A percentile compares a stretch with the other conserved stretches of the same genome.
phyloP scores from a whole-genome alignment of 1,284 basidiomycete genomes.

The Trichosporon faecale region DNA sequence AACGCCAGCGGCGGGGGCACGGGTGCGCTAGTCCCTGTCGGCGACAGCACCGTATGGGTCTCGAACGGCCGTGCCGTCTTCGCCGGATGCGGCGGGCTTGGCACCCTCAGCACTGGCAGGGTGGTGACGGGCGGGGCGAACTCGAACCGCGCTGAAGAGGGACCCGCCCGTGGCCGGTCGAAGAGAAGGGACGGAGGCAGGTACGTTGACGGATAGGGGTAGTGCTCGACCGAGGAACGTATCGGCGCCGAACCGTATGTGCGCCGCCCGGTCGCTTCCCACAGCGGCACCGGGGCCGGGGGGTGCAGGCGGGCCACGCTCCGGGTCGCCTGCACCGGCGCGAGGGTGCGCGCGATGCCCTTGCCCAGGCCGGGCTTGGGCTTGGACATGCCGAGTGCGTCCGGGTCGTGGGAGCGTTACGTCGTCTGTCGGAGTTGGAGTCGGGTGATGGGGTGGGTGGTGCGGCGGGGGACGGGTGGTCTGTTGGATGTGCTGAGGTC shows the following conservation, averaged over 20 bases:
- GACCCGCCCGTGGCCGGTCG: constrained; percentile 13
- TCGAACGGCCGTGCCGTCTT: constrained; percentile 27
- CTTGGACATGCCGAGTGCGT: constrained; percentile 32
- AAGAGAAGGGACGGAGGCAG: constrained; percentile 19
- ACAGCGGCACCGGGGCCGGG: constrained; percentile 16
- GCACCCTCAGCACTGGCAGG: constrained; percentile 20
- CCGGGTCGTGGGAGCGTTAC: neutral
- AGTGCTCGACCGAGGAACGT: neutral
- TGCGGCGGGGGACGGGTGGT: neutral
- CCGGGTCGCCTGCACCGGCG: constrained; percentile 20
- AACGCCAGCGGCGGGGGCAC: constrained; percentile 18
- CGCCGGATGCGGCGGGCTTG: constrained; percentile 22
- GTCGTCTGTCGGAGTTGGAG: neutral
- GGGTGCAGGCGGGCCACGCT: constrained; percentile 4
- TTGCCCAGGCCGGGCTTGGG: constrained; percentile 43
- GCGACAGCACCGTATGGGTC: constrained; percentile 27
- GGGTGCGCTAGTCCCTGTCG: constrained; percentile 11
- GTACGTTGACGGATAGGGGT: constrained; percentile 4
- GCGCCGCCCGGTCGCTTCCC: constrained; percentile 18
- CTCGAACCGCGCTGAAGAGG: constrained; percentile 17
- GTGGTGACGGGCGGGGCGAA: constrained; percentile 25
- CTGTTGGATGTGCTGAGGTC: neutral
- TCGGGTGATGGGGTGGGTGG: neutral
- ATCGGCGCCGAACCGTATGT: constrained; percentile 4
- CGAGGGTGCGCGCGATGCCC: constrained; percentile 37